phyloP scores from a whole-genome alignment of 139 green algal genomes.

The Micractinium sp. region DNA sequence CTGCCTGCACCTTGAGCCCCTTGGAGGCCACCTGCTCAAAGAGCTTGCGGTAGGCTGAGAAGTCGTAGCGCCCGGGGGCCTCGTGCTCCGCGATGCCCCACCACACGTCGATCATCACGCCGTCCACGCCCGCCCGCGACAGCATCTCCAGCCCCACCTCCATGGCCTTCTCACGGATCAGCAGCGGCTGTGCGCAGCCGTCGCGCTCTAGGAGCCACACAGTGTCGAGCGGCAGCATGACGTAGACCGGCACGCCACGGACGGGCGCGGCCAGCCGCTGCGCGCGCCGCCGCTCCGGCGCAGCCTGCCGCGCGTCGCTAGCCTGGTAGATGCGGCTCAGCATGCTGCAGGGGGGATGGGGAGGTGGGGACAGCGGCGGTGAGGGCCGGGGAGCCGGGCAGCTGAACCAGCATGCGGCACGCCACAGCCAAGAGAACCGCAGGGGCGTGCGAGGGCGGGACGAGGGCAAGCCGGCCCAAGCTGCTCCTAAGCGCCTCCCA shows the following conservation, averaged over 20 bases:
- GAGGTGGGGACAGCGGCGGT: background rate
- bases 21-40: slow-evolving; percentile 63
- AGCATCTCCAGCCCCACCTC: slow-evolving; percentile 86
- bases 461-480: background rate
- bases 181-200: slow-evolving; percentile 49
- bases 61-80: slow-evolving; percentile 85
- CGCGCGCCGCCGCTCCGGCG: slow-evolving; percentile 3
- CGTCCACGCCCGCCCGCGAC: slow-evolving; percentile 82
- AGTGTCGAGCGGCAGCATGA: slow-evolving; percentile 99
- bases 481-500: background rate
- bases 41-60: slow-evolving; percentile 78
- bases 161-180: slow-evolving; percentile 87
- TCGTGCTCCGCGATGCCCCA: slow-evolving; percentile 88
- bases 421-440: background rate
- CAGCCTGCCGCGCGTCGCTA: slow-evolving; percentile 15
- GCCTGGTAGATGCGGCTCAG: slow-evolving; percentile 37
- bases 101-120: slow-evolving; percentile 96
- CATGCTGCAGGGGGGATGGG: slow-evolving; percentile 4
- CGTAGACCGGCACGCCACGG: slow-evolving; percentile 87
- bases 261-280: slow-evolving; percentile 38
- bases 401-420: background rate
- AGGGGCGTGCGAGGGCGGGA: background rate
- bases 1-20: slow-evolving; percentile 83
- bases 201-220: slow-evolving; percentile 91
- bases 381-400: background rate